Evolutionary conservation across 352 stramenopile genomes (phyloP).

Genomic region (Hyaloperonospora brassicae): DNA sequence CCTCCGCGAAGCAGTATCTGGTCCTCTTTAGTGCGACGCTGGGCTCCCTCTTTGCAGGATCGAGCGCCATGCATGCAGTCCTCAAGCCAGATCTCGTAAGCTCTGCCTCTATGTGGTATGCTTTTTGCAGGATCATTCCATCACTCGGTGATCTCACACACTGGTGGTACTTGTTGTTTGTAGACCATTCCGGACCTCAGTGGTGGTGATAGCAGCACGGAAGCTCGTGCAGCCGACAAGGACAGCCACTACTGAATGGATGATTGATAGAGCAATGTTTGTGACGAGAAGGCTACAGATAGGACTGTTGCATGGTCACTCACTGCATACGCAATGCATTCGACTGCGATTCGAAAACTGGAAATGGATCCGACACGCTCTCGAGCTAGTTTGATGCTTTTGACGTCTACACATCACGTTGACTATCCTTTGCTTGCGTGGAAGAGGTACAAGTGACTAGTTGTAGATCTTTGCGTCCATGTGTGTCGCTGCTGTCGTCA

Average conservation of each 20-base stretch:
- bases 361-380: too few species aligned
- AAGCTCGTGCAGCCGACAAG: slow-evolving; percentile 7
- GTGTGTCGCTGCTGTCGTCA: background rate
- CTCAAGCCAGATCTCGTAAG: slow-evolving; percentile 76
- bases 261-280: background rate
- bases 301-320: slow-evolving; percentile 23
- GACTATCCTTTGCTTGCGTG: slow-evolving; percentile 65
- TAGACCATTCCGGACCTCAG: slow-evolving; percentile 46
- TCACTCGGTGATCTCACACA: background rate
- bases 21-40: slow-evolving; percentile 62
- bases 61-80: slow-evolving; percentile 74
- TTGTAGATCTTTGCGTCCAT: slow-evolving; percentile 33
- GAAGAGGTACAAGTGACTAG: slow-evolving; percentile 63
- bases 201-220: slow-evolving; percentile 11
- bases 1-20: slow-evolving; percentile 68
- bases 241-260: background rate
- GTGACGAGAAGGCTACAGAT: background rate
- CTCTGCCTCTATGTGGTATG: background rate
- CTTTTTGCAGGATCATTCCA: background rate
- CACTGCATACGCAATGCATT: slow-evolving; percentile 61
- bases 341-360: too few species aligned
- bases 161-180: background rate
- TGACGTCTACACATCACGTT: slow-evolving; percentile 56
- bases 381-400: too few species aligned
- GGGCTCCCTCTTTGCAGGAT: slow-evolving; percentile 76